phyloP scores from a whole-genome alignment of 257 asterid genomes.

The Scutellaria baicalensis region DNA sequence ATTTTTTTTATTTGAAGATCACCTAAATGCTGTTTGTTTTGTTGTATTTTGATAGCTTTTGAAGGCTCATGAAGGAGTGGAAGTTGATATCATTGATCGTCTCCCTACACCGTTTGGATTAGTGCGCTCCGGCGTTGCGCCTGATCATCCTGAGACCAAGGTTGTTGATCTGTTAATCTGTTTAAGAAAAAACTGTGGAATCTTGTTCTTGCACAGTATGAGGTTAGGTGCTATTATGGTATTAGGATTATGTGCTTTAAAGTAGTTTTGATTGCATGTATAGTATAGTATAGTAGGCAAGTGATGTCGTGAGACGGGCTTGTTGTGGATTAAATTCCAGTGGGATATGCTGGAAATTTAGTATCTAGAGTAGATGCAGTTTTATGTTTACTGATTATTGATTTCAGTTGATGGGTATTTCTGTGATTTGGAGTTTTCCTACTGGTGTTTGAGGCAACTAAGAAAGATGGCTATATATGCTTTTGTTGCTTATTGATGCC shows the following conservation, averaged over 20 bases:
- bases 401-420: background rate
- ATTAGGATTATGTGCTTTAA: background rate
- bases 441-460: background rate
- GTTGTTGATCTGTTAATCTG: constrained; percentile 14
- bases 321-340: background rate
- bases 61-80: constrained; percentile 63
- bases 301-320: background rate
- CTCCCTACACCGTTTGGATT: constrained; percentile 92
- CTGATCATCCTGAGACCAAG: constrained; percentile 99
- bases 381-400: background rate
- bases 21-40: background rate
- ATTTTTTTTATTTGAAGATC: no score
- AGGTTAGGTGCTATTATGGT: background rate
- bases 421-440: background rate
- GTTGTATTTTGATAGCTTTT: constrained; percentile 38
- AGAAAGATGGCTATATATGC: background rate
- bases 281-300: background rate
- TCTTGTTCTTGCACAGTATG: background rate
- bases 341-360: background rate
- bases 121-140: constrained; percentile 94
- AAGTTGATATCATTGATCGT: constrained; percentile 87
- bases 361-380: background rate
- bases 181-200: background rate
- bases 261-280: background rate
- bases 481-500: background rate